phyloP scores from a whole-genome alignment of 768 basidiomycete genomes.

The Tylopilus subfusipes region DNA sequence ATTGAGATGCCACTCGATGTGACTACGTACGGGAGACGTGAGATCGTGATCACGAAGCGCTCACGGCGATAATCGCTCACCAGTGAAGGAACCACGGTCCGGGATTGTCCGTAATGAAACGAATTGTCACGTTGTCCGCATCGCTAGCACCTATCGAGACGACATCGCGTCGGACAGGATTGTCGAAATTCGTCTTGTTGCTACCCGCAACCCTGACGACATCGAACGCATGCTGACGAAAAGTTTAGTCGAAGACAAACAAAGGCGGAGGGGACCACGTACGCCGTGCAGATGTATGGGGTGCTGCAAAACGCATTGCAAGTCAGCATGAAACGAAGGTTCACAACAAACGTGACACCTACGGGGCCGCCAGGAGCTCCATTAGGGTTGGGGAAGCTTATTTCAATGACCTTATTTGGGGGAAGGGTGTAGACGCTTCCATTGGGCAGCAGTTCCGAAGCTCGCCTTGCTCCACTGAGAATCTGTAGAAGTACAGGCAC shows the following conservation, averaged over 20 bases:
- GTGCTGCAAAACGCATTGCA: slow-evolving; percentile 19
- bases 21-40: neutral
- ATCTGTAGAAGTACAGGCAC: neutral
- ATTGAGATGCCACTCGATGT: neutral
- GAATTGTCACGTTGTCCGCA: slow-evolving; percentile 47
- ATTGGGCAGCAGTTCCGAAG: slow-evolving; percentile 43
- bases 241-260: neutral
- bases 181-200: slow-evolving; percentile 28
- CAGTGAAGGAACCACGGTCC: neutral
- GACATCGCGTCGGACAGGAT: slow-evolving; percentile 34
- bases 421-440: slow-evolving; percentile 47
- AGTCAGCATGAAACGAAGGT: neutral
- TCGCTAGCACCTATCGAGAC: slow-evolving; percentile 24
- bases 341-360: slow-evolving; percentile 6
- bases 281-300: slow-evolving; percentile 40
- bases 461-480: slow-evolving; percentile 44
- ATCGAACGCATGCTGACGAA: slow-evolving; percentile 29
- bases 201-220: slow-evolving; percentile 15
- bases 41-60: too few relatives aligned
- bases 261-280: slow-evolving; percentile 3
- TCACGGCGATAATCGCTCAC: neutral
- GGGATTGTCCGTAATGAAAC: slow-evolving; percentile 51
- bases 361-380: slow-evolving; percentile 28
- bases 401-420: neutral
- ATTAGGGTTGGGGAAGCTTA: slow-evolving; percentile 40